Evolutionary conservation across 345 rosid genomes (phyloP).

Genomic region (Eucalyptus paniculata): DNA sequence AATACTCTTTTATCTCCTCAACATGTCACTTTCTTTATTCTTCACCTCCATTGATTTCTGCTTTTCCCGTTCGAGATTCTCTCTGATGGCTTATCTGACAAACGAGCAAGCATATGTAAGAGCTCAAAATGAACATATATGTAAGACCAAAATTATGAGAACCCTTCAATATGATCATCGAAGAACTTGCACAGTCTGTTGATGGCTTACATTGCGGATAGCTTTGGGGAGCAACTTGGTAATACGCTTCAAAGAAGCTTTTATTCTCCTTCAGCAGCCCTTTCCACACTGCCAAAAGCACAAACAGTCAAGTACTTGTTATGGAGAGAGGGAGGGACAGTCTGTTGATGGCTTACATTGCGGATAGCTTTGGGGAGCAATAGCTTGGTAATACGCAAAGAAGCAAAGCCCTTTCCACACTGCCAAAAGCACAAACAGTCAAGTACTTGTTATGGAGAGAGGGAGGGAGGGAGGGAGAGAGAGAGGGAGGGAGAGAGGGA

Average conservation of each 20-base stretch:
- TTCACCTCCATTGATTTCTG: not conserved
- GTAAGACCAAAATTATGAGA: not conserved
- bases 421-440: not conserved
- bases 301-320: not conserved
- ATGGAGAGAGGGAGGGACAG: not conserved
- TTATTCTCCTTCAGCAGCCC: slow-evolving; percentile 35
- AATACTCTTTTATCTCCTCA: not conserved
- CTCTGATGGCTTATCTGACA: not conserved
- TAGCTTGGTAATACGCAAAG: slow-evolving; percentile 21
- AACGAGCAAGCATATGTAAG: not conserved
- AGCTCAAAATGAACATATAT: not conserved
- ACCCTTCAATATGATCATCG: not conserved
- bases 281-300: slow-evolving; percentile 26
- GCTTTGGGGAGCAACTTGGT: not conserved
- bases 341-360: not conserved
- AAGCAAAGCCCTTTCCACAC: slow-evolving; percentile 47
- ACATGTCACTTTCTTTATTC: not conserved
- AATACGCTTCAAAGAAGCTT: slow-evolving; percentile 27
- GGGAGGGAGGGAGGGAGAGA: not conserved
- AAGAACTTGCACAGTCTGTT: not conserved
- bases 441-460: not conserved
- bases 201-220: not conserved
- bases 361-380: not conserved
- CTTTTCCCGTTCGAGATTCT: not conserved
- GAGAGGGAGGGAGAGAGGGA: not conserved